Base-by-base conservation (phyloP, 78 protist species). In the Monosiga brevicollis region DNA sequence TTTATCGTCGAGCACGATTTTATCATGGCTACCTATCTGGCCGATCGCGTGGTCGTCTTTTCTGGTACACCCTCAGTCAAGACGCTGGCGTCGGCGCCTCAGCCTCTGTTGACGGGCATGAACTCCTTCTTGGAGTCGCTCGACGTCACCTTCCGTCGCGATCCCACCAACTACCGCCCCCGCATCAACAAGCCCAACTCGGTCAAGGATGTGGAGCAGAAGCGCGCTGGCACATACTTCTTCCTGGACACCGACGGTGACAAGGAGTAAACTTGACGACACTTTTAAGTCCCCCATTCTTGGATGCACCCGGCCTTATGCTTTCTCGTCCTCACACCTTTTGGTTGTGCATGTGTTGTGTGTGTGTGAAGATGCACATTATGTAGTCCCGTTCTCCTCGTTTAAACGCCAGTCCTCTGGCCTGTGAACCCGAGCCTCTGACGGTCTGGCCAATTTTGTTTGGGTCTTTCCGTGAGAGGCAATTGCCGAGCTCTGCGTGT, bases 1-100 rank as follows among this genome's bases (percentile, higher is more conserved):
- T 98, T 98, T 91, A 89, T 97, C 76, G 99, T 98, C 43, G 99
- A 98, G 91, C 99, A 98, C 95, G 99, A 98, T 84, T 98, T 98
- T 94, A 96, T 97, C 90, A 98, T 98, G 99, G 98, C 99, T 79
- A 95, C 98, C 29, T 97, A 97, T 90, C 89, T 98, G 71, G 99
- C 99, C 35, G 99, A 98, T 81, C 91, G 94, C 38, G 99, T 98
- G 39, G 73, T 97, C 35, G 98, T 95, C 82, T 97, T 92, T 73
- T 94, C 62, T 20, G 62, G 62, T 15, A 49, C 62, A 15, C 62
- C 62, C 29, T 49, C 62, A 15, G 15, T 20, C 6, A 15, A 49
- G 62, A 15, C 73, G 35, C 9, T 70, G 6, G 74, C 32, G 74
- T 24, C 32, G 20, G 76, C 40, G 40, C 2, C 40, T 34, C 83